Percentiles rank a stretch among this genome's conserved stretches.
Conservation (phyloP, 805 yeast species). For the Wickerhamiella shivajii region DNA sequence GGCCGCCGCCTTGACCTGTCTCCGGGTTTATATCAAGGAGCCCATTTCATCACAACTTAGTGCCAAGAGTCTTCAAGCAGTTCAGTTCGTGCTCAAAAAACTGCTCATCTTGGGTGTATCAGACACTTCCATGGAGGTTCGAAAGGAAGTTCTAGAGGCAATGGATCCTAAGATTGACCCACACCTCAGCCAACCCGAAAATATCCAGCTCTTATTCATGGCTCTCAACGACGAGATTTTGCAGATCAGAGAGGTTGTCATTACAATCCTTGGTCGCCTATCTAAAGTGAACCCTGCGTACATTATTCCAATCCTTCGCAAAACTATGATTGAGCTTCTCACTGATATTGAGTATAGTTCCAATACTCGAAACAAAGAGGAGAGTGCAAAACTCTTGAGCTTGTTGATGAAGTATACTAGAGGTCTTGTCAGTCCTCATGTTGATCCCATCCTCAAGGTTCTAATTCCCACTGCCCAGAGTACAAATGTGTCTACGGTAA, state of each 20-base stretch:
- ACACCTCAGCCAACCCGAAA: conserved; percentile 86
- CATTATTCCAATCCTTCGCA: conserved; percentile 82
- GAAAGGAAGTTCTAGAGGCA: conserved; percentile 62
- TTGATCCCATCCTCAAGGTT: conserved; percentile 79
- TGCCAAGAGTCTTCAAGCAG: conserved; percentile 65
- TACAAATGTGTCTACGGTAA: conserved; percentile 54
- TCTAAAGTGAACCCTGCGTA: conserved; percentile 87
- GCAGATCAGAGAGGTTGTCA: conserved; percentile 63
- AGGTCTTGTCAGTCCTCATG: conserved; percentile 77
- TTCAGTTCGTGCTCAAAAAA: conserved; percentile 70
- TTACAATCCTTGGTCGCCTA: conserved; percentile 67
- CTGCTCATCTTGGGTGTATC: conserved; percentile 71
- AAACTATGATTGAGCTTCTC: conserved; percentile 67
- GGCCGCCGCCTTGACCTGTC: conserved; percentile 72
- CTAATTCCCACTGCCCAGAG: conserved; percentile 64
- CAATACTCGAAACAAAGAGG: conserved; percentile 65
- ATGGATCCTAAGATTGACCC: conserved; percentile 72
- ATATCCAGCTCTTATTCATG: conserved; percentile 69
- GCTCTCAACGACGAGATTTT: conserved; percentile 86
- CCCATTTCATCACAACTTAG: conserved; percentile 77
- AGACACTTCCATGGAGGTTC: conserved; percentile 74
- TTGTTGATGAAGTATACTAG: conserved; percentile 63
- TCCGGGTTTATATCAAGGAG: conserved; percentile 60
- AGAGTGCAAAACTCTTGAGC: conserved; percentile 62
- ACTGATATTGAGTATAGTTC: conserved; percentile 77